Evolutionary conservation across 768 basidiomycete genomes (phyloP), one percentile per base, ranked within the genome.

Genomic region (Daedaleopsis sinensis): DNA sequence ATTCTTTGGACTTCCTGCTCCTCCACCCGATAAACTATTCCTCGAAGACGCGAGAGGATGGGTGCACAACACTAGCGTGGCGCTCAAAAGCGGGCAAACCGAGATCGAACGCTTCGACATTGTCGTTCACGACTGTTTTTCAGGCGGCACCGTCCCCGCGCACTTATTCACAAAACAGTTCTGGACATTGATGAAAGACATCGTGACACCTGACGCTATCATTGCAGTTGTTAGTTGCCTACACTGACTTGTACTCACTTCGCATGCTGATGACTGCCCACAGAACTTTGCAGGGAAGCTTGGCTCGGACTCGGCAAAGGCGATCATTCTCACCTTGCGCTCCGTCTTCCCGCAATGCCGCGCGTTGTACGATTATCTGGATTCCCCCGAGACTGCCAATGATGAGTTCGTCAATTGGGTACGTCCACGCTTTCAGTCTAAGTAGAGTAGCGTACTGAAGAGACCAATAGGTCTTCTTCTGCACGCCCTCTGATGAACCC

Each of bases 121-220:
- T 63, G 84, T 94, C 43, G 78, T 96, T 0, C 96, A 98, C 66
- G 96, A 96, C 68, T 93, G 92, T 69, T 98, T 97, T 72, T 94
- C 94, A 10, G 96, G 96, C 10, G 96, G 96, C 3, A 86, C 85
- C n/a, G 87, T 98, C 2, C 94, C 96, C 0, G 78, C 86, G 39
- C 89, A 93, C 68, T 76, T 98, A 54, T 98, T 90, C 74, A 92
- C 94, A 0, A 43, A 82, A 35, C 88, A 95, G 66, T 96, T 96
- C 70, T 96, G 93, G 92, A 65, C 79, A 23, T 86, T 87, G 55
- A 70, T 96, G 54, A 88, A 84, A 67, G 68, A 72, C 2, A 71
- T 88, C 19, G 82, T 96, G 73, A 79, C 82, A 13, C 78, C 83
- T 3, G 85, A 91, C 50, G 96, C 90, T 3, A 78, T 95, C 16